These are phyloP conservation scores for Corymbia maculata DNA, from an alignment of 345 rosid species.

Conservation along the genomic window DNA sequence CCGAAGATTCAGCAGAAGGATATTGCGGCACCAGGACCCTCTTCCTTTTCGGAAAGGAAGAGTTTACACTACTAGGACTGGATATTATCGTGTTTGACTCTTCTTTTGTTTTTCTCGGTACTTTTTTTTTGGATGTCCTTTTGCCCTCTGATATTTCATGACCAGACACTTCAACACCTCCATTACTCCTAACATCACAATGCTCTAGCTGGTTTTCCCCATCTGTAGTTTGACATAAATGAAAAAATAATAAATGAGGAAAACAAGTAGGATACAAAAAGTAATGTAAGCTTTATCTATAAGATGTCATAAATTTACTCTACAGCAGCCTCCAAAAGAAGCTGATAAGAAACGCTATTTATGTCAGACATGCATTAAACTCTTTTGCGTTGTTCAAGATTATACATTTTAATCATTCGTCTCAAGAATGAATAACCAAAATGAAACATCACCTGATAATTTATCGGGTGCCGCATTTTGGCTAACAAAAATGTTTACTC, in stretches of 20 bases:
- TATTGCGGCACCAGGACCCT: constrained; percentile 68
- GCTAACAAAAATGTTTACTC: constrained; percentile 44
- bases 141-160: constrained; percentile 6
- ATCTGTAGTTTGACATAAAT: constrained; percentile 13
- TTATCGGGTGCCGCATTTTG: constrained; percentile 27
- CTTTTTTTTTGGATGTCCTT: constrained; percentile 9
- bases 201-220: constrained; percentile 14
- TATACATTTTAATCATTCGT: not conserved
- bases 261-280: not conserved
- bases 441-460: constrained; percentile 30
- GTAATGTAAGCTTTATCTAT: not conserved
- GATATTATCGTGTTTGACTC: constrained; percentile 5
- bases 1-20: constrained; percentile 26
- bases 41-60: constrained; percentile 73
- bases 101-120: constrained; percentile 1
- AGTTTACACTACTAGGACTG: constrained; percentile 24
- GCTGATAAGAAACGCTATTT: not conserved
- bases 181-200: not conserved
- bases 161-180: not conserved
- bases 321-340: not conserved
- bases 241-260: not conserved
- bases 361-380: not conserved
- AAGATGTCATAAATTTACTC: not conserved
- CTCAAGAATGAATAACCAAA: not conserved
- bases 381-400: not conserved